Evolutionary conservation across 2,329 filamentous ascomycete genomes (phyloP), one percentile per base, ranked within the genome.

Genomic region (Paecilomyces dactylethromorphus): DNA sequence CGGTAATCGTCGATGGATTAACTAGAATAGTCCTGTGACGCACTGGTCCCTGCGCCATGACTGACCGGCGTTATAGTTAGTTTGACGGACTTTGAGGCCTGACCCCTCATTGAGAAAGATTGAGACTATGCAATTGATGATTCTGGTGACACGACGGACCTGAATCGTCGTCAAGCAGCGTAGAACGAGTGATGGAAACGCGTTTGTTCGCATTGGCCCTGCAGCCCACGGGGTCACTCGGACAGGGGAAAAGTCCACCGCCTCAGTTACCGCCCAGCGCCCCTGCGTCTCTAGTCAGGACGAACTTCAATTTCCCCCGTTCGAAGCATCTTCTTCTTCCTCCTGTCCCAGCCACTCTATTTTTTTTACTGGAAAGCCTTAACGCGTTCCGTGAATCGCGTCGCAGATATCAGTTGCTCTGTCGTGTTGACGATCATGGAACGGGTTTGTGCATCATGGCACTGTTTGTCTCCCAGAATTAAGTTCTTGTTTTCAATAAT

Each of bases 221-320:
- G 50, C 24, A 26, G 18, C 1, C 49, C 49, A n/a, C n/a, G n/a
- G 49, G 8, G 18, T 24, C 8, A 10, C 49, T n/a, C 54, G 56
- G 22, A 49, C 62, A n/a, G 59, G 58, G 58, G 39, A 55, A 59
- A 52, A 22, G 7, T 49, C 50, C 29, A 39, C 33, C 57, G 15
- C 53, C 56, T 56, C 57, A 24, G 29, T 55, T 33, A 52, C 56
- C 59, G 3, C 62, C 21, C 50, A 11, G 13, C 6, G 8, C 50
- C 50, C 50, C 50, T 52, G 50, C 50, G 50, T 52, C 26, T 24
- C 50, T 52, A 52, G 50, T n/a, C 32, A 33, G 32, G 32, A 33
- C 32, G 11, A 33, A 15, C 45, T 50, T 50, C 45, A 24, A 50
- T n/a, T 45, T 8, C 35, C n/a, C 35, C n/a, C 35, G 12, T 26